Conservation (phyloP, 2,329 filamentous ascomycete species). For the Fusarium concolor region DNA sequence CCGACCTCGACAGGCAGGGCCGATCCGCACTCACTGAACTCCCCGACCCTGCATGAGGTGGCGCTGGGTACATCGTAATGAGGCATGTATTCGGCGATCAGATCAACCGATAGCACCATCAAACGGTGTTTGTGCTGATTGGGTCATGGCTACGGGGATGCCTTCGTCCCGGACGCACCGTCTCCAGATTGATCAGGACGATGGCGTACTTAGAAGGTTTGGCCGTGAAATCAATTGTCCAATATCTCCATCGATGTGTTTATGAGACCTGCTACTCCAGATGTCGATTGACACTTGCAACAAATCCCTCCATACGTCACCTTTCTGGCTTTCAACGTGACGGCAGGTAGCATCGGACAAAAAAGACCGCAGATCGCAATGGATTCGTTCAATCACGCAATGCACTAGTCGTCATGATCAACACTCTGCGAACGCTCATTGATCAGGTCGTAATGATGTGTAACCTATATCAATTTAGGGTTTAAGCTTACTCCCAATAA, state of each 20-base stretch:
- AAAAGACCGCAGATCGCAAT: not conserved
- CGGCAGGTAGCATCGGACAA: not conserved
- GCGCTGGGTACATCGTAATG: conserved; percentile 3
- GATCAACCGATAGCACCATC: conserved; percentile 13
- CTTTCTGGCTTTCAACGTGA: not conserved
- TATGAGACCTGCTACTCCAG: too few relatives aligned
- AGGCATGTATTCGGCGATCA: conserved; percentile 17
- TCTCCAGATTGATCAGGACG: not conserved
- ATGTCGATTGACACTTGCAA: too few relatives aligned
- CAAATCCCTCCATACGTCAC: too few relatives aligned
- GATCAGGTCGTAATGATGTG: not conserved
- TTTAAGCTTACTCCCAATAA: conserved; percentile 33
- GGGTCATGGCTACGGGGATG: not conserved
- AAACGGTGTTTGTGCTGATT: conserved; percentile 4
- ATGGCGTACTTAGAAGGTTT: not conserved
- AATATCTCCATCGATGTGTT: too few relatives aligned
- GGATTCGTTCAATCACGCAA: conserved; percentile 18
- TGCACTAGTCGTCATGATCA: not conserved
- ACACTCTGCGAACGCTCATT: not conserved
- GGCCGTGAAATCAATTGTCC: not conserved
- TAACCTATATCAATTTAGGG: not conserved
- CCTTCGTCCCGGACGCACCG: not conserved
- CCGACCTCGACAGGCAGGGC: not conserved
- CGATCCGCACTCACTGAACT: not conserved
- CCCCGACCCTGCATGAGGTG: not conserved